Evolutionary conservation across 306 rosid species (phyloP).

Genomic region (Rubus parviflorus): DNA sequence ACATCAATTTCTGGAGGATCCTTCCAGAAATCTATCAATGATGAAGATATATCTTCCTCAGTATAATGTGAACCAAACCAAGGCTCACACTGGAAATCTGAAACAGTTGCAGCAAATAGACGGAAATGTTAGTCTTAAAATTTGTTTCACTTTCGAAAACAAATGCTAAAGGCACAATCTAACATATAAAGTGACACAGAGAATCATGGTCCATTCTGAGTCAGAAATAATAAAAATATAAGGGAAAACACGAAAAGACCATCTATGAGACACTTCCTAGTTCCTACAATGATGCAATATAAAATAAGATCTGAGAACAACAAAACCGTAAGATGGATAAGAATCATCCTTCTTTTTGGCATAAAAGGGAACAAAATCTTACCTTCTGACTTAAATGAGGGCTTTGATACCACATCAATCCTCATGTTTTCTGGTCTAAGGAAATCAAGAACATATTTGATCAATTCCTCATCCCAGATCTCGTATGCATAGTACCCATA

Average conservation of each 20-base stretch:
- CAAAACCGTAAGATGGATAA: background rate
- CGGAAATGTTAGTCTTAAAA: background rate
- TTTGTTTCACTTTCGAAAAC: slow-evolving; percentile 9
- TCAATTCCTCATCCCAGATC: slow-evolving; percentile 76
- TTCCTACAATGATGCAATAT: background rate
- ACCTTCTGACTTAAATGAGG: slow-evolving; percentile 60
- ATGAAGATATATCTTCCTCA: slow-evolving; percentile 69
- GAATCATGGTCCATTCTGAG: background rate
- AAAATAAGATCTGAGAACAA: background rate
- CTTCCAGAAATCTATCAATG: slow-evolving; percentile 75
- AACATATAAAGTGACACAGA: slow-evolving; percentile 4
- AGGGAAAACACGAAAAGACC: background rate
- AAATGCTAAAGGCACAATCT: background rate
- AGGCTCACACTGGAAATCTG: slow-evolving; percentile 75
- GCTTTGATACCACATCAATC: slow-evolving; percentile 75
- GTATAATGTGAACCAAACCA: slow-evolving; percentile 86
- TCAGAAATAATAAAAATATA: background rate
- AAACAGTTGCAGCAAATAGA: slow-evolving; percentile 20
- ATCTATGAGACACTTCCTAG: background rate
- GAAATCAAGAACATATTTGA: slow-evolving; percentile 68
- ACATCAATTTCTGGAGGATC: slow-evolving; percentile 73
- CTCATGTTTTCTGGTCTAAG: slow-evolving; percentile 94
- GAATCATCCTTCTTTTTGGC: background rate
- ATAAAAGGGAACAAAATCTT: background rate
- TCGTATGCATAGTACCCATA: slow-evolving; percentile 79